Percentiles rank a stretch among this genome's conserved stretches.
These are phyloP conservation scores for Trematosphaeria pertusa DNA, from an alignment of 2,329 filamentous ascomycete genomes.

Conservation along the genomic window DNA sequence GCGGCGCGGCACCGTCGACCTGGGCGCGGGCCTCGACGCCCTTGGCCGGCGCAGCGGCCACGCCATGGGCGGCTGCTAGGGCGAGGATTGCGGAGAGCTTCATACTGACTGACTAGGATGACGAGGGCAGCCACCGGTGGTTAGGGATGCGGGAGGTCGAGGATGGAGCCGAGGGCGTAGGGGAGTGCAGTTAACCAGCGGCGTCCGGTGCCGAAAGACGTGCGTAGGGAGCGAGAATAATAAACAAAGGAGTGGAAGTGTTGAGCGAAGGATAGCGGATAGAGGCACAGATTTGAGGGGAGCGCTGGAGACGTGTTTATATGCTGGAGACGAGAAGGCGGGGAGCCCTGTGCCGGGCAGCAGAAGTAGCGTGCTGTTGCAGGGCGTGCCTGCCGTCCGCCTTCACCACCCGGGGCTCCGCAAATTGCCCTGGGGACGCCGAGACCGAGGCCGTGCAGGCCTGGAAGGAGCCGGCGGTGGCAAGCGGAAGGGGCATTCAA, in stretches of 20 bases:
- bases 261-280: neutral
- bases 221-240: conserved; percentile 14
- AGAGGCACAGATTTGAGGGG: conserved; percentile 1
- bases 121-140: conserved; percentile 1
- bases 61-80: conserved; percentile 24
- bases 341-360: neutral
- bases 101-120: conserved; percentile 25
- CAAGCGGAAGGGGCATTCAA: no score
- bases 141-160: conserved; percentile 9
- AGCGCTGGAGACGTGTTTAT: conserved; percentile 12
- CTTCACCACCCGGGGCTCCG: neutral
- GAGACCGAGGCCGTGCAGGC: no score
- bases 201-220: conserved; percentile 20
- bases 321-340: conserved; percentile 1
- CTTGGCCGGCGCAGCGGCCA: conserved; percentile 28
- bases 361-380: neutral
- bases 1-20: conserved; percentile 28
- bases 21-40: conserved; percentile 23
- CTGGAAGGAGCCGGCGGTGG: no score
- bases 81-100: conserved; percentile 31
- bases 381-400: neutral
- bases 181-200: conserved; percentile 23
- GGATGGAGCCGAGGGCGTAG: conserved; percentile 14
- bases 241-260: conserved; percentile 16
- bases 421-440: no score